Evolutionary conservation across 768 basidiomycete genomes (phyloP), one percentile per base, ranked within the genome.

Genomic region (Lentinula guzmanii): DNA sequence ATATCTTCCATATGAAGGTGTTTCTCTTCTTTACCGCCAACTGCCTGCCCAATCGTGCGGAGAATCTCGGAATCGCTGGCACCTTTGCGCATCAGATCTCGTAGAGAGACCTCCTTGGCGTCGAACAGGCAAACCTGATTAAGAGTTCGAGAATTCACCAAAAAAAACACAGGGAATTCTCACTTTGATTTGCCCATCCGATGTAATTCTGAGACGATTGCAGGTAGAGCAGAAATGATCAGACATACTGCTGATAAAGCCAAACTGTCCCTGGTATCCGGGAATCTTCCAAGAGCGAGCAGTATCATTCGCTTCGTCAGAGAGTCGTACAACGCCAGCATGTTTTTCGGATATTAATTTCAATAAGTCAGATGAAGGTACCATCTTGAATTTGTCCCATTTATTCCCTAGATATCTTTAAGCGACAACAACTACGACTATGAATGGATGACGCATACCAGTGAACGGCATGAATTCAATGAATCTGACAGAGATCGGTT

Each of bases 401-500:
- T 88, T 85, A 65, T 95, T 95, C 34, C 92, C 91, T 93, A 64
- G 16, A 50, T 42, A 13, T 4, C 5, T 48, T 52, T 64, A 37
- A 53, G 52, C 28, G 61, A 43, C n/a, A 48, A 54, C 60, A 42
- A 43, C 39, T 60, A 50, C 43, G 11, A 45, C 28, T 37, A 39
- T 61, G 45, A 34, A 48, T 18, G 21, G 21, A 42, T 50, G 41
- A 61, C 21, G 68, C 72, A 64, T 64, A 90, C 89, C 93, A 65
- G 86, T 89, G 71, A 96, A 96, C 10, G 93, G 92, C 94, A 96
- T 95, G 69, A 91, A 95, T 72, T 95, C 93, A 61, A 95, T 95
- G 71, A 95, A 93, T 41, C 94, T 84, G 43, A 94, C 84, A 42
- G 84, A 90, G 28, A 93, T 72, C 2, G 75, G 71, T 50, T 77